A percentile compares a stretch with the other conserved stretches of the same genome.
phyloP scores from a whole-genome alignment of 116 monocot genomes.

The Posidonia oceanica region DNA sequence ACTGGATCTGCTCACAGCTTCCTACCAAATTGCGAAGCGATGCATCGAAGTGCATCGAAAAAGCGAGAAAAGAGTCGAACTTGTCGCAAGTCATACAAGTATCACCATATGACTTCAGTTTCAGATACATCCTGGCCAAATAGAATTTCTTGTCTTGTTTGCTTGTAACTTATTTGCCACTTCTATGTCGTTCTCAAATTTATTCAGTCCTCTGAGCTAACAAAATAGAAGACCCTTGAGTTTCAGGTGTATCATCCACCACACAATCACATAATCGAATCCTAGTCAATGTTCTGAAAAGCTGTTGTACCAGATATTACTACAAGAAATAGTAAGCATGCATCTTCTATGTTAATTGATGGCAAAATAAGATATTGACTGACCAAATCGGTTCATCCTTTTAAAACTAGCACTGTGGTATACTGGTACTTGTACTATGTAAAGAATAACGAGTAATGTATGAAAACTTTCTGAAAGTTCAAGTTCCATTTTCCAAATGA shows the following conservation, averaged over 20 bases:
- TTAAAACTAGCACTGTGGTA: no score
- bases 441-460: no score
- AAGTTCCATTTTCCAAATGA: no score
- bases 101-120: constrained; percentile 79
- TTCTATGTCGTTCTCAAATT: not conserved
- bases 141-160: not conserved
- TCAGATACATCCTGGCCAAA: constrained; percentile 63
- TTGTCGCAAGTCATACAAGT: constrained; percentile 28
- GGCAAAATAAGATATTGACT: no score
- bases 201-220: not conserved
- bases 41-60: constrained; percentile 44
- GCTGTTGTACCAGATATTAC: no score
- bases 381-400: no score
- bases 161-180: not conserved
- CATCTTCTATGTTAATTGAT: no score
- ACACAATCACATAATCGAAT: not conserved
- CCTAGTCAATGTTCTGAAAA: no score
- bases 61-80: constrained; percentile 16
- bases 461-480: no score
- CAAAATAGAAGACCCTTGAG: not conserved
- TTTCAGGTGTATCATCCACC: not conserved
- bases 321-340: no score
- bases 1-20: constrained; percentile 72
- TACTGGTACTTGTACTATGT: no score
- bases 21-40: constrained; percentile 37